These are phyloP conservation scores for Curvularia hawaiiensis DNA, from an alignment of 2,329 filamentous ascomycete genomes.

Conservation along the genomic window DNA sequence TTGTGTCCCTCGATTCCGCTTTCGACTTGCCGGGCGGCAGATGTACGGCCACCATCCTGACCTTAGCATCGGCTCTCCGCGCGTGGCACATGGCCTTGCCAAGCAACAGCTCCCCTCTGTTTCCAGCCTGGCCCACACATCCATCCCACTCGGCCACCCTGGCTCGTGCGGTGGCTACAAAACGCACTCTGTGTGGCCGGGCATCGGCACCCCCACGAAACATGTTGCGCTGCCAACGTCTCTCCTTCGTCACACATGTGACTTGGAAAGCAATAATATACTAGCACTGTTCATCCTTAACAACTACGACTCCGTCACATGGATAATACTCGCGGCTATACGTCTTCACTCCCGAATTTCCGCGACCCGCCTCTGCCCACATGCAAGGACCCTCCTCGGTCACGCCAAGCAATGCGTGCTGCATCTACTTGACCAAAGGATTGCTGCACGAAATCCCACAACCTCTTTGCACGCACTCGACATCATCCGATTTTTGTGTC, in stretches of 20 bases:
- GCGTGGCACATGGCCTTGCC: neutral
- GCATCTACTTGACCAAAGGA: conserved; percentile 21
- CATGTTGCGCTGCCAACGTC: conserved; percentile 9
- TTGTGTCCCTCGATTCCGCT: conserved; percentile 18
- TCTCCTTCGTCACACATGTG: neutral
- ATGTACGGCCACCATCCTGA: conserved; percentile 8
- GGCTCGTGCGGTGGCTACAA: conserved; percentile 17
- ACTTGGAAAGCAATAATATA: neutral
- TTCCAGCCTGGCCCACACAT: conserved; percentile 19
- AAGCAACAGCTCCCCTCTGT: neutral
- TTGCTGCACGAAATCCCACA: conserved; percentile 23
- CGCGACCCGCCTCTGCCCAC: conserved; percentile 17
- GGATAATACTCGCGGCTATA: conserved; percentile 6
- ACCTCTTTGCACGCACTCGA: conserved; percentile 25
- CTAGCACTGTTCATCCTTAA: conserved; percentile 1
- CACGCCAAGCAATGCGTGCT: conserved; percentile 42
- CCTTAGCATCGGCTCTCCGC: neutral
- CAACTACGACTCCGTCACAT: neutral
- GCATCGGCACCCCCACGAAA: conserved; percentile 13
- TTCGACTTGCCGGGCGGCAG: conserved; percentile 5
- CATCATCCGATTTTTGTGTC: conserved; percentile 27
- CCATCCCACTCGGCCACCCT: conserved; percentile 23
- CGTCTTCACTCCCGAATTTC: conserved; percentile 13
- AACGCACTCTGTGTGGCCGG: conserved; percentile 6
- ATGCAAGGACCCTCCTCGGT: conserved; percentile 27